phyloP scores from a whole-genome alignment of 2,329 filamentous ascomycete species.

The Mollisiaceae sp. region DNA sequence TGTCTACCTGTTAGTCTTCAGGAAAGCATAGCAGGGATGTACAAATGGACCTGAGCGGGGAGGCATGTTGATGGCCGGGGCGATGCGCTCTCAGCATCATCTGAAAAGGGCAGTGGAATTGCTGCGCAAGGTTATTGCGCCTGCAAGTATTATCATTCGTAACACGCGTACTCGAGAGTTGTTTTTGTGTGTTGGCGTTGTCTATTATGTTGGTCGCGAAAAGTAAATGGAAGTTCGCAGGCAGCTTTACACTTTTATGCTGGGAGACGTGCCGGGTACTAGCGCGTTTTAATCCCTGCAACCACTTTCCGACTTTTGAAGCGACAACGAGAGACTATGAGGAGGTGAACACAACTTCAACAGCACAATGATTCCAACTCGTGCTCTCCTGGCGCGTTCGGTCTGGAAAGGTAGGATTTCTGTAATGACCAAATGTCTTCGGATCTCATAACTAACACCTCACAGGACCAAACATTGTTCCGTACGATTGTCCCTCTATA shows the following conservation, averaged over 20 bases:
- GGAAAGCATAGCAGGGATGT: constrained; percentile 5
- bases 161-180: background rate
- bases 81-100: constrained; percentile 3
- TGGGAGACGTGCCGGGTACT: constrained; percentile 32
- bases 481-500: constrained; percentile 54
- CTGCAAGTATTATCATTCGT: background rate
- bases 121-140: background rate
- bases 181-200: background rate
- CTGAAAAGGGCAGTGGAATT: background rate
- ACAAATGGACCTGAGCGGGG: constrained; percentile 29
- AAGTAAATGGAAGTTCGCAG: background rate
- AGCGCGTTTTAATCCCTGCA: constrained; percentile 28
- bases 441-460: constrained; percentile 35
- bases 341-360: background rate
- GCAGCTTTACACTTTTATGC: constrained; percentile 1
- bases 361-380: constrained; percentile 61
- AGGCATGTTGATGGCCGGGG: constrained; percentile 34
- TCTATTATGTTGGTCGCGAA: background rate
- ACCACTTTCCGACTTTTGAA: constrained; percentile 17
- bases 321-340: constrained; percentile 11
- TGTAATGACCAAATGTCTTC: background rate
- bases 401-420: constrained; percentile 71
- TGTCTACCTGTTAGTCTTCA: constrained; percentile 23
- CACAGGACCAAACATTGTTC: constrained; percentile 71
- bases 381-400: constrained; percentile 64